Evolutionary conservation across 192 early-diverging fungal genomes (phyloP), one percentile per base, ranked within the genome.

Genomic region (Rhizophlyctis rosea): DNA sequence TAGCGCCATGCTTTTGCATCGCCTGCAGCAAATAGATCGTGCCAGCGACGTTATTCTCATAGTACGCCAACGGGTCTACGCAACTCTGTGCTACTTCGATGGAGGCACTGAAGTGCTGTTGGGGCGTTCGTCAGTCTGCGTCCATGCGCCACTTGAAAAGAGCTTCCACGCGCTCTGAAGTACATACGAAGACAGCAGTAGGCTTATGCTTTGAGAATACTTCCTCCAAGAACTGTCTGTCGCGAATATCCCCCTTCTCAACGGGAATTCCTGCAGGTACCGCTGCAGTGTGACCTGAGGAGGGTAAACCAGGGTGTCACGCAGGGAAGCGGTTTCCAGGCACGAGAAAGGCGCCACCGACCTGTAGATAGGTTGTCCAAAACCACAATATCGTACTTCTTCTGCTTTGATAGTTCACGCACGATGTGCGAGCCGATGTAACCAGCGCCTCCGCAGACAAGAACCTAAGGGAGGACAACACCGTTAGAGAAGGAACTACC

Each of bases 341-440:
- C n/a, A n/a, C n/a, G n/a, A 44, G 39, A 7, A 44, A 74, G 59
- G 86, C 71, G 57, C 83, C 71, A 61, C 54, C 52, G 23, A 69
- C 74, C 74, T 3, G 60, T 96, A 62, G 84, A 86, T 59, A 98
- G 78, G 71, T 95, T 96, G 79, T 98, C 95, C 28, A 95, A 74
- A 4, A 95, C 89, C 14, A 98, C 86, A 33, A 98, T 86, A 60
- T 93, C 81, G 74, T 91, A 91, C 27, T 68, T 36, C 23, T 28
- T 24, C 13, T 74, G 70, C 48, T 82, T 82, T 47, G 83, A 57
- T 1, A 98, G 84, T 67, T 93, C 90, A n/a, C 91, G 67, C 4
- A 94, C 89, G 1, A 90, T 87, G 80, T 98, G 95, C 16, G 87
- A 90, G n/a, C 95, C 94, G 59, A 98, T 95, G 70, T 95, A 98